A percentile compares a stretch with the other conserved stretches of the same genome.
phyloP scores from a whole-genome alignment of 2,329 filamentous ascomycete genomes.

The Fusarium agapanthi region DNA sequence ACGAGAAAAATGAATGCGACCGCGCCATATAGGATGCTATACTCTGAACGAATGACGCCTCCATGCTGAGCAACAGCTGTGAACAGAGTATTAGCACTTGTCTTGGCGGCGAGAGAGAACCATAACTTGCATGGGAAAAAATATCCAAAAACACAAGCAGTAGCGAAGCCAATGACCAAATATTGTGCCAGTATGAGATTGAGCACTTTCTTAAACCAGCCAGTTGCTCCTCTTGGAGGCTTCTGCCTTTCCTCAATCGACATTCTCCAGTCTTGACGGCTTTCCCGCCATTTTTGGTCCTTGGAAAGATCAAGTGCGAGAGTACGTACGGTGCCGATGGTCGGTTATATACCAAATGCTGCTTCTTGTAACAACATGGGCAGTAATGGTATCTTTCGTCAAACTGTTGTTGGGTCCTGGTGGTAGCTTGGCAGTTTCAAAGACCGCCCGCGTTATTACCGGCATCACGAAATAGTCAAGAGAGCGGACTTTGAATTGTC shows the following conservation, averaged over 20 bases:
- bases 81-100: conserved; percentile 6
- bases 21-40: conserved; percentile 72
- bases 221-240: neutral
- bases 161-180: conserved; percentile 69
- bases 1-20: conserved; percentile 76
- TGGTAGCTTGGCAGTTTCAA: conserved; percentile 15
- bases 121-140: conserved; percentile 53
- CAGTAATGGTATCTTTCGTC: conserved; percentile 14
- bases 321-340: neutral
- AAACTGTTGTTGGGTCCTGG: conserved; percentile 3
- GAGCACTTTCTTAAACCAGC: conserved; percentile 30
- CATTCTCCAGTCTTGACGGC: conserved; percentile 16
- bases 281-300: neutral
- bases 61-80: conserved; percentile 58
- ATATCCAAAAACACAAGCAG: conserved; percentile 59
- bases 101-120: neutral
- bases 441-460: conserved; percentile 36
- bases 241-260: conserved; percentile 23
- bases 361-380: neutral
- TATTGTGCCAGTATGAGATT: conserved; percentile 65
- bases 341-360: neutral
- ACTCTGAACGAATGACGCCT: conserved; percentile 62
- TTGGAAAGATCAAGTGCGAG: neutral
- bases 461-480: conserved; percentile 16
- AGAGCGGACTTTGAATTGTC: conserved; percentile 31